Conservation (phyloP, 306 rosid genomes). For the Fragaria nilgerrensis region DNA sequence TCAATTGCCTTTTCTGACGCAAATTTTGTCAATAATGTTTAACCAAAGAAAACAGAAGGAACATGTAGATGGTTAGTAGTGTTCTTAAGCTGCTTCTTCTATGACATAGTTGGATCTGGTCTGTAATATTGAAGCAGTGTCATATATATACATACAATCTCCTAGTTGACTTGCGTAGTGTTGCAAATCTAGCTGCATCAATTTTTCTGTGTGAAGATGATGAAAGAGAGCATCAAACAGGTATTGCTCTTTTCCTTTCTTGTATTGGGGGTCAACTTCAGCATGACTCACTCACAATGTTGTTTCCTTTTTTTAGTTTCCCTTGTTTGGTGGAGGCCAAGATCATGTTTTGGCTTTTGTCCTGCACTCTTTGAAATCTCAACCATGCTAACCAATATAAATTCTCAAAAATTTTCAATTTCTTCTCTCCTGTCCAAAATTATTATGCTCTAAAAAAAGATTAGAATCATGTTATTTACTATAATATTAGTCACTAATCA, state of each 20-base stretch:
- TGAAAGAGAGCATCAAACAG: conserved; percentile 13
- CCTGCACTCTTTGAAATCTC: not conserved
- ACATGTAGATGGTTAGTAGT: not conserved
- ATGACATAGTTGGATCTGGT: not conserved
- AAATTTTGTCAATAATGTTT: not conserved
- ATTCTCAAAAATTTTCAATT: not conserved
- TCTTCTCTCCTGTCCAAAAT: not conserved
- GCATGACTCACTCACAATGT: not conserved
- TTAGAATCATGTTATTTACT: not conserved
- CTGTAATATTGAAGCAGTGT: not conserved
- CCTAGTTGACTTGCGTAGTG: conserved; percentile 17
- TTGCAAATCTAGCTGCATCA: not conserved
- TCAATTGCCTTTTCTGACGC: not conserved
- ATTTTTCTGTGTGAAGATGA: conserved; percentile 9
- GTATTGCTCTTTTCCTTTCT: not conserved
- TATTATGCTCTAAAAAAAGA: not conserved
- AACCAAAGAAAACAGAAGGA: not conserved
- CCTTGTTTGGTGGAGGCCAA: conserved; percentile 11
- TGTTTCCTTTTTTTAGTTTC: not conserved
- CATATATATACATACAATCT: not conserved
- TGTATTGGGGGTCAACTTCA: conserved; percentile 24
- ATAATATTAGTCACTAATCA: not conserved
- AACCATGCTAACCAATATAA: not conserved
- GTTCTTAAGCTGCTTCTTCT: not conserved
- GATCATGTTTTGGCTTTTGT: not conserved